These are phyloP conservation scores for Aspergillus cavernicola DNA, from an alignment of 495 filamentous ascomycete genomes.

Conservation along the genomic window DNA sequence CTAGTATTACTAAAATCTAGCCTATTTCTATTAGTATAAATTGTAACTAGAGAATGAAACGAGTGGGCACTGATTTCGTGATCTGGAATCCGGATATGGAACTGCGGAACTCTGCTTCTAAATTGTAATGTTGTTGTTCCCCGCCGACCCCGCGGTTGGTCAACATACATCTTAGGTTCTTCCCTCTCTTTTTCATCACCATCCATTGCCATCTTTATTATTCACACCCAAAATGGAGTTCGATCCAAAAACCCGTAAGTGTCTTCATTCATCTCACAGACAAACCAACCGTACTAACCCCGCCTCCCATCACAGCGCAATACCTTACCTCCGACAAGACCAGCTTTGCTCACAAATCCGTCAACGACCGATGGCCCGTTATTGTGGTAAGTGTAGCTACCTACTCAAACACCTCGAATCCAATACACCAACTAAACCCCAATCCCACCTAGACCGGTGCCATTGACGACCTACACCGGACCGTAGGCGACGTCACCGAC, in stretches of 20 bases:
- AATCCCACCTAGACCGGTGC: slow-evolving; percentile 70
- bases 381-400: slow-evolving; percentile 63
- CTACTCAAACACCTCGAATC: neutral
- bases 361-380: slow-evolving; percentile 83
- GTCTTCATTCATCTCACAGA: neutral
- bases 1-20: too few relatives aligned
- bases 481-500: slow-evolving; percentile 51
- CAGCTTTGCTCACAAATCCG: slow-evolving; percentile 84
- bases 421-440: neutral
- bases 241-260: slow-evolving; percentile 60
- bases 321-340: slow-evolving; percentile 74
- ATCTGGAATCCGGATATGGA: too few relatives aligned
- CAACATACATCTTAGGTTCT: neutral
- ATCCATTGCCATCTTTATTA: slow-evolving; percentile 6
- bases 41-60: too few relatives aligned
- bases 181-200: slow-evolving; percentile 5
- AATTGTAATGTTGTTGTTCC: too few relatives aligned
- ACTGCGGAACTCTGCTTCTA: too few relatives aligned
- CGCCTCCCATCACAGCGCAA: slow-evolving; percentile 50
- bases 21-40: too few relatives aligned
- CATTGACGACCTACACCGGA: slow-evolving; percentile 88
- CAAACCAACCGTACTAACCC: slow-evolving; percentile 15
- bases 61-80: too few relatives aligned
- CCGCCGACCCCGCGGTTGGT: slow-evolving; percentile 11
- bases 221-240: slow-evolving; percentile 48